Evolutionary conservation across 208 protist species (phyloP), one percentile per base, ranked within the genome.

Genomic region (Trichomonas gallinae): DNA sequence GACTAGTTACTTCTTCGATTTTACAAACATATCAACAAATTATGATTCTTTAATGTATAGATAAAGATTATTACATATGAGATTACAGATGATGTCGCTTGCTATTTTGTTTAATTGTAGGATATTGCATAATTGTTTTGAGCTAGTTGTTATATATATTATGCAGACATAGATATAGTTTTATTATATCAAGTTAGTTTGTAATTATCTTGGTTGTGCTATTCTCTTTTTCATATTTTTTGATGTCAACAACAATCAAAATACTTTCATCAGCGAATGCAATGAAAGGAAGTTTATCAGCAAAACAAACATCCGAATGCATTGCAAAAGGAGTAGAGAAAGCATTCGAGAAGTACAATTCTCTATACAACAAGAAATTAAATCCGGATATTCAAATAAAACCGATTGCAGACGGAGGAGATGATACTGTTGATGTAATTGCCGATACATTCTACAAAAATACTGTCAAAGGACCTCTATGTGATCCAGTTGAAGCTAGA

Each of bases 271-370:
- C 93, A 45, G 26, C 93, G 42, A 96, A 96, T 82, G 93, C 93
- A 83, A 82, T 96, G 49, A 96, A 96, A 82, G 93, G 51, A 31
- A 81, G n/a, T n/a, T 15, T 96, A 48, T 96, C 93, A 34, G 46
- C 93, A n/a, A 31, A 13, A 34, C 11, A 72, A 83, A 49, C 93
- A 46, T 23, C 93, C 31, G 31, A 46, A 36, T 26, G 23, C 4
- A 96, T 96, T 21, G 49, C 51, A 42, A 44, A 13, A n/a, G 93
- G 93, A 34, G 93, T 45, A 38, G 11, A 72, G 46, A 40, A 96
- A 46, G 93, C 93, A 51, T 45, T 96, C 63, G 72, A 44, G 15
- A 45, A 45, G 17, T 96, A 38, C 38, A 46, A 3, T 45, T 13
- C 36, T 36, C 23, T 26, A 81, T 51, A 31, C n/a, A n/a, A 38